phyloP scores from a whole-genome alignment of 2,329 filamentous ascomycete genomes.

The Penicillium sp. region DNA sequence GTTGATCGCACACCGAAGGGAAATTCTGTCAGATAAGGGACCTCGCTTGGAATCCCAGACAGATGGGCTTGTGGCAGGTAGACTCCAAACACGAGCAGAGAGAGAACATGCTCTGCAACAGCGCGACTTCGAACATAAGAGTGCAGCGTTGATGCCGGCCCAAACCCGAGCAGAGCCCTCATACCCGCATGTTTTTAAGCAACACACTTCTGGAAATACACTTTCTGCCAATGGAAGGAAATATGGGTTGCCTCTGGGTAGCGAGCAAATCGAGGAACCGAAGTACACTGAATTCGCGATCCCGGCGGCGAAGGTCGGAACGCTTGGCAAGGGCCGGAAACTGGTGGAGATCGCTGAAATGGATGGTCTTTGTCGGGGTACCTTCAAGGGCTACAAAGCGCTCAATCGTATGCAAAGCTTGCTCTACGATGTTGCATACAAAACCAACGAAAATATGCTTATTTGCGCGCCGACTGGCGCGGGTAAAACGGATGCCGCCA shows the following conservation, averaged over 20 bases:
- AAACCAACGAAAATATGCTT: conserved; percentile 96
- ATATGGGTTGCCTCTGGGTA: conserved; percentile 77
- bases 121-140: conserved; percentile 81
- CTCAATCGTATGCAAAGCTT: conserved; percentile 98
- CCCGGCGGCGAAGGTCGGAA: conserved; percentile 76
- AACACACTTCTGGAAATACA: conserved; percentile 79
- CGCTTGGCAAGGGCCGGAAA: conserved; percentile 67
- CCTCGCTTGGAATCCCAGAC: conserved; percentile 35
- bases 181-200: conserved; percentile 92
- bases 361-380: conserved; percentile 85
- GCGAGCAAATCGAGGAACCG: conserved; percentile 65
- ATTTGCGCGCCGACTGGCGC: conserved; percentile 97
- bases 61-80: conserved; percentile 49
- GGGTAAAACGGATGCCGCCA: conserved; percentile 97
- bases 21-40: conserved; percentile 55
- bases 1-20: conserved; percentile 72
- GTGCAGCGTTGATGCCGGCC: conserved; percentile 66
- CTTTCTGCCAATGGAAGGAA: conserved; percentile 75
- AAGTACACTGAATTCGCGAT: conserved; percentile 89
- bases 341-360: conserved; percentile 76
- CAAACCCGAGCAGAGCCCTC: conserved; percentile 67
- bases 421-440: conserved; percentile 92
- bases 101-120: conserved; percentile 73
- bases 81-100: conserved; percentile 71
- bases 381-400: conserved; percentile 89